Percentiles rank a stretch among this genome's conserved stretches.
These are phyloP conservation scores for Teratosphaeria nubilosa DNA, from an alignment of 2,329 filamentous ascomycete species.

Conservation along the genomic window DNA sequence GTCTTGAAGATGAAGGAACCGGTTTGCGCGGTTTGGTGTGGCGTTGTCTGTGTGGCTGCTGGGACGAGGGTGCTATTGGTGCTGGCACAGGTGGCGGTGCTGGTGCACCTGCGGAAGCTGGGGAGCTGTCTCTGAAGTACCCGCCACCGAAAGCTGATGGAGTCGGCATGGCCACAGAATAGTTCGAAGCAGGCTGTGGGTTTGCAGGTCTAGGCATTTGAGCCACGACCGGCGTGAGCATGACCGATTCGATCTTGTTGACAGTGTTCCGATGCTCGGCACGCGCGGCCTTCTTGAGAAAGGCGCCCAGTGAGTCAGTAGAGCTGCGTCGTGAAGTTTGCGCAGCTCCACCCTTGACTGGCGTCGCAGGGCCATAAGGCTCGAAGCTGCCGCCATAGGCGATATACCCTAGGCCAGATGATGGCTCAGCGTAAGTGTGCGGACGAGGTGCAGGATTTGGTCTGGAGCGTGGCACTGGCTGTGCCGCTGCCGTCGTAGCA, in stretches of 20 bases:
- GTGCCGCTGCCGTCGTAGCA: background rate
- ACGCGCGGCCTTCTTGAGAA: background rate
- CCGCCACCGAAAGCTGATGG: background rate
- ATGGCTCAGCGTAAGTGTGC: background rate
- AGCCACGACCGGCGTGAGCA: background rate
- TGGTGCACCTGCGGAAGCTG: background rate
- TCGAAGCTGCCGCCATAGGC: background rate
- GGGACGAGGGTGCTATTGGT: background rate
- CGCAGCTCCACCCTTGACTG: background rate
- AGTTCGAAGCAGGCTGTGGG: background rate
- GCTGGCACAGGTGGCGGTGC: background rate
- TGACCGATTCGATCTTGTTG: background rate
- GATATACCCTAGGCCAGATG: background rate
- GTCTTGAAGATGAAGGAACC: background rate
- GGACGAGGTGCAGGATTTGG: background rate
- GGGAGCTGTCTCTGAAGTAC: background rate
- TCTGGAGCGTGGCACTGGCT: background rate
- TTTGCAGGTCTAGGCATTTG: background rate
- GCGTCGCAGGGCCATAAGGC: background rate
- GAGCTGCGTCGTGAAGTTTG: background rate
- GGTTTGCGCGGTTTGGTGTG: background rate
- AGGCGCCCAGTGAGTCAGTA: background rate
- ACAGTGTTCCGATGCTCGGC: background rate
- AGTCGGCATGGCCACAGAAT: background rate
- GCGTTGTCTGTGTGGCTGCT: background rate